phyloP scores from a whole-genome alignment of 208 protist species.

The Trypanosoma platydactyli region DNA sequence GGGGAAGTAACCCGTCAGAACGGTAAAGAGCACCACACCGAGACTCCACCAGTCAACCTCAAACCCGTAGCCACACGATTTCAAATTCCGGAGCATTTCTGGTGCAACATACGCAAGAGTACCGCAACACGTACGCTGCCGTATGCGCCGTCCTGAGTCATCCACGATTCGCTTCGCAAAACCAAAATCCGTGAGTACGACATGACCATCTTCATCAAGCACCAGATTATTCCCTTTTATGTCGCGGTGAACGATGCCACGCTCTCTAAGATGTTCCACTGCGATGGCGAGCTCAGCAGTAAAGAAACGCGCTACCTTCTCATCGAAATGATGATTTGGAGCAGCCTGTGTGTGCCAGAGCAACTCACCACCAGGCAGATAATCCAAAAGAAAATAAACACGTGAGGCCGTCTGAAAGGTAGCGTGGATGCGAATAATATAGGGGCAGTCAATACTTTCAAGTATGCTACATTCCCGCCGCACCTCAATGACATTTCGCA shows the following conservation, averaged over 20 bases:
- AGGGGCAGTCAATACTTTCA: conserved; percentile 70
- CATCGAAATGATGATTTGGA: conserved; percentile 49
- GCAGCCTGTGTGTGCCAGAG: conserved; percentile 85
- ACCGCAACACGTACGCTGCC: conserved; percentile 80
- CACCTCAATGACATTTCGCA: conserved; percentile 61
- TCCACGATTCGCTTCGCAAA: conserved; percentile 77
- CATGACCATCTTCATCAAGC: conserved; percentile 74
- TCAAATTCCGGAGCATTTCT: conserved; percentile 55
- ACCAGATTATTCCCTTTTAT: conserved; percentile 91
- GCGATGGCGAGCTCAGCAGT: conserved; percentile 88
- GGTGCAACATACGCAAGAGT: conserved; percentile 91
- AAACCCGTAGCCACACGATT: conserved; percentile 53
- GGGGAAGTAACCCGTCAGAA: conserved; percentile 77
- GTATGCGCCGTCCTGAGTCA: conserved; percentile 16
- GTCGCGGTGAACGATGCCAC: conserved; percentile 83
- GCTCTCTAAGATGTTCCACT: conserved; percentile 76
- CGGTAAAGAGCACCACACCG: conserved; percentile 76
- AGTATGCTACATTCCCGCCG: conserved; percentile 76
- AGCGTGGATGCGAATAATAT: conserved; percentile 83
- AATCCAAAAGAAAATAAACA: conserved; percentile 92
- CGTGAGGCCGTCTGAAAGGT: conserved; percentile 84
- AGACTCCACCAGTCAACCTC: conserved; percentile 86
- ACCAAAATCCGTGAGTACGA: conserved; percentile 85
- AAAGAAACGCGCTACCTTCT: conserved; percentile 80
- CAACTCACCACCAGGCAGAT: conserved; percentile 93